Conservation (phyloP, 1,284 basidiomycete genomes). For the Lignosus rhinocerotis region DNA sequence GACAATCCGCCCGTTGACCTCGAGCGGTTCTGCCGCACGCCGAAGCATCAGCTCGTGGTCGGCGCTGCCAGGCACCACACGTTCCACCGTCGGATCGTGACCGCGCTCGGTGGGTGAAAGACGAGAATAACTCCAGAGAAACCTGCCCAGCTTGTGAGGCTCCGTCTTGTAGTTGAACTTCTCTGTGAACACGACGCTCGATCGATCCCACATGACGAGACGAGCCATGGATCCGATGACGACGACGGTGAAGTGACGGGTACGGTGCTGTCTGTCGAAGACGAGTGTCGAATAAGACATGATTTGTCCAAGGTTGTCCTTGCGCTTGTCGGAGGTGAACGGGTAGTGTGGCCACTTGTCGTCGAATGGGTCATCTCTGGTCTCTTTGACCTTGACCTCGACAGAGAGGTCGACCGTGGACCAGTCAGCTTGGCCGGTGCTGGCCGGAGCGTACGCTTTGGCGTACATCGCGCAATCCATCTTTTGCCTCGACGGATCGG, state of each 20-base stretch:
- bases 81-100: neutral
- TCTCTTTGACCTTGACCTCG: neutral
- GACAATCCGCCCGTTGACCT: neutral
- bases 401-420: neutral
- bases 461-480: neutral
- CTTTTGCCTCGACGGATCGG: neutral
- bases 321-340: neutral
- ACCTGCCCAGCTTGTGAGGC: neutral
- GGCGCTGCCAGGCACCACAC: neutral
- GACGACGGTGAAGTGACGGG: conserved; percentile 3
- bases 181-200: neutral
- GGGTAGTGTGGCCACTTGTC: neutral
- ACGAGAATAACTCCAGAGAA: neutral
- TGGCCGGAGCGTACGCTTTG: neutral
- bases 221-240: conserved; percentile 1
- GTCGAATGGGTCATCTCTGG: neutral
- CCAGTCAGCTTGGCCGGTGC: neutral
- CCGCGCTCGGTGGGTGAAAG: neutral
- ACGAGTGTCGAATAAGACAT: neutral
- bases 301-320: neutral
- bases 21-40: neutral
- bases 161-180: conserved; percentile 1
- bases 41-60: neutral
- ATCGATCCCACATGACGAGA: neutral
- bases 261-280: conserved; percentile 1